phyloP scores from a whole-genome alignment of 2,329 filamentous ascomycete species.

The Dothistroma pini region DNA sequence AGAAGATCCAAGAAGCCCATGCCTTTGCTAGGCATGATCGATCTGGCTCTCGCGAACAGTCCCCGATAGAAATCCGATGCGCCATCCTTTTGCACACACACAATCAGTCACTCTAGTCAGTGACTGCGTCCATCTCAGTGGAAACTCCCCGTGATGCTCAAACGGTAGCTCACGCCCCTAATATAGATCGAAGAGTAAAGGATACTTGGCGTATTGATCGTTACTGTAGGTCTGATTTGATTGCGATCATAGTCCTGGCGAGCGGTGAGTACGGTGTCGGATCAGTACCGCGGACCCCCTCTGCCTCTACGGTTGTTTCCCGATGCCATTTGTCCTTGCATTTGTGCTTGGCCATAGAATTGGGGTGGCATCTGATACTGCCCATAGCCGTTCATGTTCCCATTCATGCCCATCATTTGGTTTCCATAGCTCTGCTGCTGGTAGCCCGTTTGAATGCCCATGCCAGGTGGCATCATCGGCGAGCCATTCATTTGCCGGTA shows the following conservation, averaged over 20 bases:
- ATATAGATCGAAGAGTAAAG: background rate
- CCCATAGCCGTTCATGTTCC: conserved; percentile 27
- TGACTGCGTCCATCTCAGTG: no score
- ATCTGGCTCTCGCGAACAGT: background rate
- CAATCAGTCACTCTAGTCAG: background rate
- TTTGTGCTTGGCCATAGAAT: conserved; percentile 23
- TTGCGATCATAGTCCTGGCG: background rate
- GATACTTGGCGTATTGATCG: background rate
- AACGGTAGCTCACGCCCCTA: background rate
- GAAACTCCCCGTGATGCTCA: conserved; percentile 1
- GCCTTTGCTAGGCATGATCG: background rate
- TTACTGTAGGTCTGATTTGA: conserved; percentile 6
- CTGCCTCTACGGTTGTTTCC: conserved; percentile 22
- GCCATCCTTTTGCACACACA: background rate
- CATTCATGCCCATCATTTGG: conserved; percentile 30
- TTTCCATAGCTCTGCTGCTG: conserved; percentile 26
- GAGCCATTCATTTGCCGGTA: conserved; percentile 41
- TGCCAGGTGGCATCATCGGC: conserved; percentile 40
- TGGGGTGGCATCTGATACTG: conserved; percentile 27
- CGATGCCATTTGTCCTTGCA: conserved; percentile 18
- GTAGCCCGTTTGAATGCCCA: conserved; percentile 29
- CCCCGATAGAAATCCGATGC: background rate
- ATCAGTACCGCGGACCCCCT: conserved; percentile 11
- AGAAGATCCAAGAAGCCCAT: conserved; percentile 9
- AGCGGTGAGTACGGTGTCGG: background rate